Percentiles rank a stretch among this genome's conserved stretches.
Conservation (phyloP, 2,329 filamentous ascomycete genomes). For the Seiridium unicorne region DNA sequence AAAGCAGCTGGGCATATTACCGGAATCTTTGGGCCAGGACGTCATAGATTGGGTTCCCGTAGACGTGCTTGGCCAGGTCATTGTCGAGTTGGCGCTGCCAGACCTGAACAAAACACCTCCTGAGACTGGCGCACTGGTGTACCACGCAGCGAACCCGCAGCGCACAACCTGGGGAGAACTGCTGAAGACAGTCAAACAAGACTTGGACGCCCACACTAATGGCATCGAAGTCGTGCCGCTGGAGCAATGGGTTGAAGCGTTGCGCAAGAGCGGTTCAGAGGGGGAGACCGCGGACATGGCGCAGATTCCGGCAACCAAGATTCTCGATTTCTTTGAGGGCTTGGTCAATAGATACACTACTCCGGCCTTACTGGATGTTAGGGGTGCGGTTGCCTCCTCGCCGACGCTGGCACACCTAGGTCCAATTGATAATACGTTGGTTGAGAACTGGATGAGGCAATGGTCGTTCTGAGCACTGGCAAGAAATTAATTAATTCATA, state of each 20-base stretch:
- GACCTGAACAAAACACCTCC: conserved; percentile 5
- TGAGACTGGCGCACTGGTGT: conserved; percentile 11
- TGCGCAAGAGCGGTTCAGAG: conserved; percentile 13
- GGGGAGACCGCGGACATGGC: conserved; percentile 1
- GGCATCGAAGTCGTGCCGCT: conserved; percentile 12
- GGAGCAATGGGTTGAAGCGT: conserved; percentile 13
- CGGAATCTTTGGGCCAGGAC: conserved; percentile 32
- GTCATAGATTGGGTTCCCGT: conserved; percentile 43
- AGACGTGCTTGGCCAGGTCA: conserved; percentile 34
- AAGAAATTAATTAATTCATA: no score
- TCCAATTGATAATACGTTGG: conserved; percentile 6
- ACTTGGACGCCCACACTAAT: neutral
- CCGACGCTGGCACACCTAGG: conserved; percentile 8
- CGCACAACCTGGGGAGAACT: conserved; percentile 13
- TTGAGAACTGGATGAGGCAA: conserved; percentile 17
- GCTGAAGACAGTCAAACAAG: conserved; percentile 6
- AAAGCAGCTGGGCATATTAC: conserved; percentile 32
- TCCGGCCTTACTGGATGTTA: conserved; percentile 6
- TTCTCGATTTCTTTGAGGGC: conserved; percentile 14
- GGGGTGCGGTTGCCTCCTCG: conserved; percentile 5
- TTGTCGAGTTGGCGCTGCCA: conserved; percentile 28
- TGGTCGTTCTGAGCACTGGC: conserved; percentile 10
- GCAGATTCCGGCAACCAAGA: conserved; percentile 12
- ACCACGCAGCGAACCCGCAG: conserved; percentile 16
- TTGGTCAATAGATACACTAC: neutral